phyloP scores from a whole-genome alignment of 2,329 filamentous ascomycete genomes.

The Penicillium sp. region DNA sequence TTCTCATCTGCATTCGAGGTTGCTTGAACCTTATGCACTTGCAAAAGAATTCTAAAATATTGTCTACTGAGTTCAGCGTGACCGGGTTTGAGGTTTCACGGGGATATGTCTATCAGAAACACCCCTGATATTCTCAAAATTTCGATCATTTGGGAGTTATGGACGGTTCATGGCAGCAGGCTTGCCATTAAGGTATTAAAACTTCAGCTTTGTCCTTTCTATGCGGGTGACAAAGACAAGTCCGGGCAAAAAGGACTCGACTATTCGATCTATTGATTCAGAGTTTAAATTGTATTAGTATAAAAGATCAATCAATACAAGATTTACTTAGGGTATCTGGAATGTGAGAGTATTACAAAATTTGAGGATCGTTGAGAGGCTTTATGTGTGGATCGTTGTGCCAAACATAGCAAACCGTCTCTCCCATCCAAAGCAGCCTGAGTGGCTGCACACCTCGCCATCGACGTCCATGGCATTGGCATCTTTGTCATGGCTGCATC shows the following conservation, averaged over 20 bases:
- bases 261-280: conserved; percentile 4
- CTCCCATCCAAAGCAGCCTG: conserved; percentile 55
- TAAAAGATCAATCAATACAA: conserved; percentile 7
- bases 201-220: not conserved
- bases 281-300: conserved; percentile 12
- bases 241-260: conserved; percentile 3
- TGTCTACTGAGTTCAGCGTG: conserved; percentile 9
- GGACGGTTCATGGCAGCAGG: conserved; percentile 3
- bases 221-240: conserved; percentile 1
- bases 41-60: conserved; percentile 1
- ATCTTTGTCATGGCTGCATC: conserved; percentile 29
- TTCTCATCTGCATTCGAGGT: not conserved
- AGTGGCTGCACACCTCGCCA: conserved; percentile 37
- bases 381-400: conserved; percentile 53
- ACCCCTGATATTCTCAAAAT: conserved; percentile 4
- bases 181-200: not conserved
- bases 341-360: not conserved
- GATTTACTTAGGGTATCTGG: conserved; percentile 4
- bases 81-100: conserved; percentile 5
- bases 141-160: conserved; percentile 8
- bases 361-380: not conserved
- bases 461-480: conserved; percentile 45
- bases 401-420: conserved; percentile 65
- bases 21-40: conserved; percentile 3
- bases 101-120: not conserved